These are phyloP conservation scores for Xylariaceae sp. DNA, from an alignment of 2,329 filamentous ascomycete species.

Conservation along the genomic window DNA sequence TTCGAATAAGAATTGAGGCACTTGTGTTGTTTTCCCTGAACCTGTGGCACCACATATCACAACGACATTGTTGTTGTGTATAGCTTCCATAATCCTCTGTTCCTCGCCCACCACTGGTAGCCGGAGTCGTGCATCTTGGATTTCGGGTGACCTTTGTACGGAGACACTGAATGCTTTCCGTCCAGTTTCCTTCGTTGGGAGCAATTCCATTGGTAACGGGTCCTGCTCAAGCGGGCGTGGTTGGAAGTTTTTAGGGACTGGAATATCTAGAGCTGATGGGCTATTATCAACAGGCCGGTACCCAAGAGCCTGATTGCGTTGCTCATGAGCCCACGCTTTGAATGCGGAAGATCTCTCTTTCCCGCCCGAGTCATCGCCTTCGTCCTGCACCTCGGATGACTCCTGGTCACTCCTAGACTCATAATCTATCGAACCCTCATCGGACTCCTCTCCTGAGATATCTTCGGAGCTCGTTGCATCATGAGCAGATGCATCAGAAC, in stretches of 20 bases:
- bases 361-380: slow-evolving; percentile 35
- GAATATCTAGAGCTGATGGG: slow-evolving; percentile 52
- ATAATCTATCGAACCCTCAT: slow-evolving; percentile 37
- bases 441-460: slow-evolving; percentile 38
- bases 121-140: slow-evolving; percentile 77
- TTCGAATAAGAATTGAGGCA: slow-evolving; percentile 95
- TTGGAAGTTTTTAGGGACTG: slow-evolving; percentile 63
- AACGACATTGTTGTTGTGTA: slow-evolving; percentile 87
- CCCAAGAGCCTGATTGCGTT: slow-evolving; percentile 82
- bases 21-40: slow-evolving; percentile 95
- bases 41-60: slow-evolving; percentile 94
- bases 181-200: slow-evolving; percentile 59
- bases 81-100: slow-evolving; percentile 96
- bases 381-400: slow-evolving; percentile 37
- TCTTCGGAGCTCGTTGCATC: slow-evolving; percentile 31
- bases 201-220: slow-evolving; percentile 67
- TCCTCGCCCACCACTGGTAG: slow-evolving; percentile 93
- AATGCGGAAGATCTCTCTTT: slow-evolving; percentile 67
- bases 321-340: slow-evolving; percentile 88
- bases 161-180: slow-evolving; percentile 77
- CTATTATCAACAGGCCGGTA: slow-evolving; percentile 52
- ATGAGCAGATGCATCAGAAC: slow-evolving; percentile 44
- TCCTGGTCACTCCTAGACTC: slow-evolving; percentile 40
- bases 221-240: slow-evolving; percentile 72
- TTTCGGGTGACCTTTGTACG: slow-evolving; percentile 69